Conservation (phyloP, 1,139 yeast genomes). For the Yamadazyma diddensiae region DNA sequence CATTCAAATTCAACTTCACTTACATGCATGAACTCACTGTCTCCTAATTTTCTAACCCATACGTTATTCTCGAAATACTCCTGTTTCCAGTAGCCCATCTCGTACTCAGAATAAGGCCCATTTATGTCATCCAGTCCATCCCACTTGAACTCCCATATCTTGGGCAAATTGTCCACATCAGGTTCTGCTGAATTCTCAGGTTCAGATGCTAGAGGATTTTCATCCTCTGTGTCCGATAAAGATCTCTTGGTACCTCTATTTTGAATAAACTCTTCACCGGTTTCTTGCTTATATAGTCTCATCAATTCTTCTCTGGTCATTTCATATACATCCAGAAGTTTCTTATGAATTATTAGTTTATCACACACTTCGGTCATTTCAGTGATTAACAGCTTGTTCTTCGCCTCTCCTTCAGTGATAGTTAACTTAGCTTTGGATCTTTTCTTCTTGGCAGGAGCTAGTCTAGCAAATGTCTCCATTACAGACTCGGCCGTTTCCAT, state of each 20-base stretch:
- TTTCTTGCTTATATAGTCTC: conserved; percentile 47
- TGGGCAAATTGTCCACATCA: conserved; percentile 18
- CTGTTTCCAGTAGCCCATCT: conserved; percentile 60
- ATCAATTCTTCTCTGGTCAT: conserved; percentile 57
- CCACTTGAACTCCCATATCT: conserved; percentile 66
- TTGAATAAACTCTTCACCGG: conserved; percentile 39
- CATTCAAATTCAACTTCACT: conserved; percentile 21
- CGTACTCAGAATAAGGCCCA: conserved; percentile 58
- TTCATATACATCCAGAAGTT: conserved; percentile 49
- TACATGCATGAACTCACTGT: conserved; percentile 25
- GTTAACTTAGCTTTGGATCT: conserved; percentile 13
- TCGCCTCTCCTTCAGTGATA: conserved; percentile 15
- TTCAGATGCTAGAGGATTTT: not conserved
- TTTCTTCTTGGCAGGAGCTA: conserved; percentile 26
- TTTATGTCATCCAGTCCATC: conserved; percentile 45
- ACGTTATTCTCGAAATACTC: conserved; percentile 54
- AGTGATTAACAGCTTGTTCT: conserved; percentile 27
- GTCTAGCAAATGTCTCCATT: conserved; percentile 55
- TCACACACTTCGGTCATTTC: conserved; percentile 53
- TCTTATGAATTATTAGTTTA: conserved; percentile 36
- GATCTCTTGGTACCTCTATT: conserved; percentile 22
- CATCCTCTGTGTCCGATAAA: conserved; percentile 9
- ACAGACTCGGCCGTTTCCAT: conserved; percentile 65
- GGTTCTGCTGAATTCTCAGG: conserved; percentile 20
- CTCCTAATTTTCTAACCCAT: conserved; percentile 38